phyloP scores from a whole-genome alignment of 371 early-diverging fungal species.

The Mucor velutinosus region DNA sequence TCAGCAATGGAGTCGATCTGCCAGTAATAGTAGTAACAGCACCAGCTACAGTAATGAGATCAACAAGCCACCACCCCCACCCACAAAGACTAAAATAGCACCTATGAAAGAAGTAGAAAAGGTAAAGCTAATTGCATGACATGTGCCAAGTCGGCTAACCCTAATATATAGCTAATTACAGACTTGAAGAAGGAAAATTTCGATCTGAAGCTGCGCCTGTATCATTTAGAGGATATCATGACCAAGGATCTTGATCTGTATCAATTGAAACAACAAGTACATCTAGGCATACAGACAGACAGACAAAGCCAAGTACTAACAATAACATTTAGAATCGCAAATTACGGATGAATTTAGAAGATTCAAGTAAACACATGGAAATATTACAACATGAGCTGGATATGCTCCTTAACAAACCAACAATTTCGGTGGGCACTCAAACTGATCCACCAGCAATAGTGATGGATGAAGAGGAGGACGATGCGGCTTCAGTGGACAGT shows the following conservation, averaged over 20 bases:
- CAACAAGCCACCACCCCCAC: background rate
- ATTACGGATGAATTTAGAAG: slow-evolving; percentile 16
- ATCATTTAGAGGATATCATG: slow-evolving; percentile 35
- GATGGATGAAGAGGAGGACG: background rate
- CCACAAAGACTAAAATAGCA: slow-evolving; percentile 5
- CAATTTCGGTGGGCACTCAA: background rate
- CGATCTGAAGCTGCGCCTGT: slow-evolving; percentile 44
- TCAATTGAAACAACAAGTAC: slow-evolving; percentile 20
- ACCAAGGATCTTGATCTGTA: slow-evolving; percentile 9
- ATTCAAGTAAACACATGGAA: slow-evolving; percentile 1
- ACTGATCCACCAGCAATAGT: background rate
- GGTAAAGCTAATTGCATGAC: slow-evolving; percentile 6
- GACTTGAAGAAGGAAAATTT: slow-evolving; percentile 54
- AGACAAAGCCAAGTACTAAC: background rate
- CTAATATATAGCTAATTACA: slow-evolving; percentile 29
- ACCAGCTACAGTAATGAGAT: background rate
- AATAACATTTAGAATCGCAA: slow-evolving; percentile 16
- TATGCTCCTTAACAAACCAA: background rate
- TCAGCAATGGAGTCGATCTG: background rate
- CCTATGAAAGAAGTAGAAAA: slow-evolving; percentile 38
- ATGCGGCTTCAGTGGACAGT: background rate
- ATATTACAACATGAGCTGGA: slow-evolving; percentile 2
- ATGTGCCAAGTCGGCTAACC: background rate
- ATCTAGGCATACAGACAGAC: background rate
- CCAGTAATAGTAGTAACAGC: background rate